These are phyloP conservation scores for Penicillium bovifimosum DNA, from an alignment of 495 filamentous ascomycete species.

Conservation along the genomic window DNA sequence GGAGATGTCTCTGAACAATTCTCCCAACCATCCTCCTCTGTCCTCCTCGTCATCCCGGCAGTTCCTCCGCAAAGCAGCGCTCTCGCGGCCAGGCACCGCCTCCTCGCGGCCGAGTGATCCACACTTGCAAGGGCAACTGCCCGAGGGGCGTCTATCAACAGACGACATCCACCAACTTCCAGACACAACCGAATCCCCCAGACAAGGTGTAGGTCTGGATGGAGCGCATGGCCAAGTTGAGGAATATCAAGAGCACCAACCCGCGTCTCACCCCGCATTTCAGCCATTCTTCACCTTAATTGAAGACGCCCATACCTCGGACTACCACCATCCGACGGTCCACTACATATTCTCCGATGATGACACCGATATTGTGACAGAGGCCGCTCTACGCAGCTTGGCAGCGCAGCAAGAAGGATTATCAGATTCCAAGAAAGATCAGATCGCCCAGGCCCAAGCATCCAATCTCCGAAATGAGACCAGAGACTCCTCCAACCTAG, in stretches of 20 bases:
- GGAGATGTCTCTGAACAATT: conserved; percentile 36
- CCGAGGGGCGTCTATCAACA: conserved; percentile 14
- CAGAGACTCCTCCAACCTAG: conserved; percentile 13
- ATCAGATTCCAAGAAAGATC: conserved; percentile 15
- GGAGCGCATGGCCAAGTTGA: conserved; percentile 4
- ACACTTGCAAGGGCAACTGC: conserved; percentile 5
- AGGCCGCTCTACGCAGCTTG: conserved; percentile 42
- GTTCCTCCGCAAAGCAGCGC: conserved; percentile 15
- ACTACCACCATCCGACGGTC: conserved; percentile 68
- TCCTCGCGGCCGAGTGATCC: conserved; percentile 25
- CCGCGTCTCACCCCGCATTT: conserved; percentile 23
- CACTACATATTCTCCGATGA: conserved; percentile 91
- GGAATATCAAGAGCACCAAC: conserved; percentile 4
- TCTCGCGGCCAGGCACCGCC: conserved; percentile 1
- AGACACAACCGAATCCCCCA: conserved; percentile 3
- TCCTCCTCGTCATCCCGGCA: conserved; percentile 32
- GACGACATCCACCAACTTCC: conserved; percentile 4
- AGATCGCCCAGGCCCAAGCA: not conserved
- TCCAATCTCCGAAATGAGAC: conserved; percentile 5
- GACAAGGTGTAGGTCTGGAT: conserved; percentile 8
- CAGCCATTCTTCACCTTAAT: conserved; percentile 52
- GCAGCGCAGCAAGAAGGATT: conserved; percentile 27
- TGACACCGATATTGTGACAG: conserved; percentile 57
- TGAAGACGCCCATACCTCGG: conserved; percentile 40
- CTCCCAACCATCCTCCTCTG: conserved; percentile 10